Base-by-base conservation (phyloP, 345 rosid genomes). In the Corchorus olitorius region DNA sequence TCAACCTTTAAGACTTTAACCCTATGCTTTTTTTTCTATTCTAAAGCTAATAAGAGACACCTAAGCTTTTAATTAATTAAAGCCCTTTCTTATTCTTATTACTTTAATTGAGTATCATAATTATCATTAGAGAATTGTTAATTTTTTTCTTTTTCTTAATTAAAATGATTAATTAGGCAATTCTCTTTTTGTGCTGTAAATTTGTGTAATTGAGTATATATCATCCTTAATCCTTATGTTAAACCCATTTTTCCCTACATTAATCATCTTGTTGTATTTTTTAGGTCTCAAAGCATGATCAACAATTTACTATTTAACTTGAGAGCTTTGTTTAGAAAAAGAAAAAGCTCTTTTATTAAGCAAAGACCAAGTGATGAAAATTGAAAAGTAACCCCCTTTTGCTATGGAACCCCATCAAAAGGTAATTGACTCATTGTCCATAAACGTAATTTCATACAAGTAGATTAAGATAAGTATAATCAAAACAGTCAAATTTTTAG, bases 1-100 rank as follows among this genome's bases (percentile, higher is more conserved):
- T 61, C 77, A n/a, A 62, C 55, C 76, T 77, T 85, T 83, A 60
- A 27, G 70, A 79, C 81, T 79, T 77, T 77, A 80, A 74, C 70
- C 53, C 22, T 41, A 19, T 22, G 33, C 68, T 61, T 62, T 69
- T 69, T 83, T 76, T 55, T 27, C 27, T 48, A 54, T 65, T 7
- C 50, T 72, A 75, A 83, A 79, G 82, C 55, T 15, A 61, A 13
- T 49, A 67, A 22, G 55, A 45, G 66, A 81, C 82, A 70, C 60
- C 79, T 54, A 65, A 55, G 22, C 76, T 39, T 75, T 73, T 6
- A 34, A 66, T 72, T 67, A 77, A 83, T 72, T 72, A 46, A 33
- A 10, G 27, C 27, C 53, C 7, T 16, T 41, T 53, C 35, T 48
- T 50, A 15, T 73, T 39, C 4, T 39, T 39, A 39, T 4, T 39